A percentile compares a stretch with the other conserved stretches of the same genome.
These are phyloP conservation scores for Aspergillus proliferans DNA, from an alignment of 2,329 filamentous ascomycete species.

Conservation along the genomic window DNA sequence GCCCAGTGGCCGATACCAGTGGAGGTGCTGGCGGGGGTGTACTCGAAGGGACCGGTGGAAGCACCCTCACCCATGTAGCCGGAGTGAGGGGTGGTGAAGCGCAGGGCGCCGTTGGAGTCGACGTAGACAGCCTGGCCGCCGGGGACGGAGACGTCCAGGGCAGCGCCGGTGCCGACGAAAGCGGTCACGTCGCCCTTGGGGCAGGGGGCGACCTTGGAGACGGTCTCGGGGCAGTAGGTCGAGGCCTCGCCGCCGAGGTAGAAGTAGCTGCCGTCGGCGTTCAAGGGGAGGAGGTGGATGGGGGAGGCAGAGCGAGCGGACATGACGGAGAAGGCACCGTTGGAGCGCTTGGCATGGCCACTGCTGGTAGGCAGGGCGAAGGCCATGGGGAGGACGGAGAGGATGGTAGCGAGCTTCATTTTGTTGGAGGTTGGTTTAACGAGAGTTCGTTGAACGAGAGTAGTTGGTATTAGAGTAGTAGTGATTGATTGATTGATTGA, in stretches of 20 bases:
- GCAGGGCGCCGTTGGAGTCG: conserved; percentile 47
- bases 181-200: conserved; percentile 42
- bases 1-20: conserved; percentile 22
- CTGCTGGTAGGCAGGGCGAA: not conserved
- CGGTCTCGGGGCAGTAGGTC: conserved; percentile 45
- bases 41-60: conserved; percentile 45
- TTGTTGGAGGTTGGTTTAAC: not conserved
- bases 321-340: conserved; percentile 38
- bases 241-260: conserved; percentile 44
- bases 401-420: conserved; percentile 4
- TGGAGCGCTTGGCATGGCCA: not conserved
- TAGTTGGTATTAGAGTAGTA: too few species aligned
- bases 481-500: too few species aligned
- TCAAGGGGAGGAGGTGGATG: conserved; percentile 44
- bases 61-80: conserved; percentile 47
- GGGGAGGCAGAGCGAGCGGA: conserved; percentile 42
- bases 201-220: conserved; percentile 23
- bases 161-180: not conserved
- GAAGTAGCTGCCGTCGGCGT: conserved; percentile 45
- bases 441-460: too few species aligned
- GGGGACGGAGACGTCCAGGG: conserved; percentile 46
- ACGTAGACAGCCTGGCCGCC: conserved; percentile 60
- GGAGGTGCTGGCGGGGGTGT: conserved; percentile 16
- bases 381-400: conserved; percentile 1
- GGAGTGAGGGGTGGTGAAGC: conserved; percentile 55